Percentiles rank a stretch among this genome's conserved stretches.
Conservation (phyloP, 768 basidiomycete species). For the Clavulina sp. region DNA sequence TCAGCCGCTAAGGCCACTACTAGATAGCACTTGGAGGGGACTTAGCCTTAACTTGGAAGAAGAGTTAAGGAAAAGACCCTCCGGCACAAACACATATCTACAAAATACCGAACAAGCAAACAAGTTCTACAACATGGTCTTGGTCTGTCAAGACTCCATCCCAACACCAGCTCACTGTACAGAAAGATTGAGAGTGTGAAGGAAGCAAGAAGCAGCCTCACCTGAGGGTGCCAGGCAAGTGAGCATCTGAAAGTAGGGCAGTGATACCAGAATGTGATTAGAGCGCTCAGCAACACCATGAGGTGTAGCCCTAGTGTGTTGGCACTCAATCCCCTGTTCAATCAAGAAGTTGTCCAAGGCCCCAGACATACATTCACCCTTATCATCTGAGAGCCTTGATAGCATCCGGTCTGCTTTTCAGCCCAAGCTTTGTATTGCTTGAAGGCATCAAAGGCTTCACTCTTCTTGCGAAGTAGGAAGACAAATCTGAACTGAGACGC, state of each 20-base stretch:
- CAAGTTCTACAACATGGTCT: no score
- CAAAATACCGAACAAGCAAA: no score
- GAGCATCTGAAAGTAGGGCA: not conserved
- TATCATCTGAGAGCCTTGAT: slow-evolving; percentile 20
- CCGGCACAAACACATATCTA: no score
- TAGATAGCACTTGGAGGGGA: no score
- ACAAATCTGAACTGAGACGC: not conserved
- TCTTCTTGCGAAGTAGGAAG: slow-evolving; percentile 4
- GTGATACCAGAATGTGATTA: not conserved
- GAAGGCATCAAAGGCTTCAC: slow-evolving; percentile 13
- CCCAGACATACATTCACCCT: slow-evolving; percentile 21
- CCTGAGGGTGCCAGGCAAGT: no score
- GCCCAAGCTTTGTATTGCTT: slow-evolving; percentile 20
- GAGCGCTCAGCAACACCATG: not conserved
- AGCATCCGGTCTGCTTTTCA: slow-evolving; percentile 17
- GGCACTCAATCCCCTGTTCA: slow-evolving; percentile 8
- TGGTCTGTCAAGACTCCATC: no score
- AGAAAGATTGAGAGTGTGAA: no score
- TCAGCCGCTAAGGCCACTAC: no score
- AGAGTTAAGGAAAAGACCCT: no score
- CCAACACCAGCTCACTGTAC: no score
- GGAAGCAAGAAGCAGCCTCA: no score
- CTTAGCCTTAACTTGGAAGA: no score
- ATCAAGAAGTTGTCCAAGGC: slow-evolving; percentile 2
- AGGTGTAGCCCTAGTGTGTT: slow-evolving; percentile 2